These are phyloP conservation scores for Zymoseptoria ardabiliae DNA, from an alignment of 2,329 filamentous ascomycete species.

Conservation along the genomic window DNA sequence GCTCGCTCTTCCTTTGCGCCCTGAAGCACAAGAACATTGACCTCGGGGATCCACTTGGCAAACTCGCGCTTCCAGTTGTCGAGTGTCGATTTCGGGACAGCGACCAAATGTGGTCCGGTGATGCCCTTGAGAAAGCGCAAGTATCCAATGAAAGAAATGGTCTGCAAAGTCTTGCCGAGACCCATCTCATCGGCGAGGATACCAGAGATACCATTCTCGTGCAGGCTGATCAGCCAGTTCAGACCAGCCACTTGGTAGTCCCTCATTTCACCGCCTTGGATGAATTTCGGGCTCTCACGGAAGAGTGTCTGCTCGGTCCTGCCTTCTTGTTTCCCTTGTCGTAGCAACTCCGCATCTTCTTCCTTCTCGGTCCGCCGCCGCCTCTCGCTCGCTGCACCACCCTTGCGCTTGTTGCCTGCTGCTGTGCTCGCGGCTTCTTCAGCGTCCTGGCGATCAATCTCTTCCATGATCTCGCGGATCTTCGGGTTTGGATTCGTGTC, in stretches of 20 bases:
- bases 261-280: conserved; percentile 78
- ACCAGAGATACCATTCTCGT: conserved; percentile 97
- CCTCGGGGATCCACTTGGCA: conserved; percentile 85
- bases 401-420: conserved; percentile 70
- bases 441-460: conserved; percentile 89
- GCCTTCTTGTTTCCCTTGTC: conserved; percentile 83
- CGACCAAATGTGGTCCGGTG: conserved; percentile 82
- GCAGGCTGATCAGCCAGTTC: conserved; percentile 95
- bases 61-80: conserved; percentile 99
- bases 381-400: conserved; percentile 71
- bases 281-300: conserved; percentile 84
- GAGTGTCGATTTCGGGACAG: conserved; percentile 91
- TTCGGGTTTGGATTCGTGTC: conserved; percentile 93
- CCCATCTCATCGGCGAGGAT: conserved; percentile 99
- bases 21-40: conserved; percentile 88
- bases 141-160: conserved; percentile 93
- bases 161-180: conserved; percentile 93
- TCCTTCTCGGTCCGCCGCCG: conserved; percentile 90
- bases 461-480: conserved; percentile 85
- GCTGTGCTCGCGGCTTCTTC: conserved; percentile 58
- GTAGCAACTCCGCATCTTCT: conserved; percentile 80
- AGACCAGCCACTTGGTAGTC: conserved; percentile 94
- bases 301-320: conserved; percentile 77
- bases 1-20: conserved; percentile 91
- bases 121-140: conserved; percentile 85